Evolutionary conservation across 176 grass and related monocot species (phyloP).

Genomic region (Cenchrus americanus): DNA sequence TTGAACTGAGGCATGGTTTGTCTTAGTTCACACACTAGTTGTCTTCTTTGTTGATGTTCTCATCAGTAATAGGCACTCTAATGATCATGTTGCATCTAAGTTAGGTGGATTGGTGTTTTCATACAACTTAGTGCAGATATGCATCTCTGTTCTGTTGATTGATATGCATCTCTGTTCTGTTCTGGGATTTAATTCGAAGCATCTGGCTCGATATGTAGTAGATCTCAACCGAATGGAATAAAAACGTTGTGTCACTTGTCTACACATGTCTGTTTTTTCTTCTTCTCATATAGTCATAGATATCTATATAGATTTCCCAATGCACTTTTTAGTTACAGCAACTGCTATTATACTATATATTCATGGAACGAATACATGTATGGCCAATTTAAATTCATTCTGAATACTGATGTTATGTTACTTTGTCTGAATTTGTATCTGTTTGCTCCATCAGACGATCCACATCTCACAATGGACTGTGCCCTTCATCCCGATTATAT

Average conservation of each 20-base stretch:
- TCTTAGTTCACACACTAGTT: not conserved
- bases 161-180: not conserved
- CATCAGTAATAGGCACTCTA: not conserved
- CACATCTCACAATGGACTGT: conserved; percentile 60
- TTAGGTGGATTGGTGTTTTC: not conserved
- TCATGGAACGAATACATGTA: not conserved
- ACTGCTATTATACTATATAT: conserved; percentile 1
- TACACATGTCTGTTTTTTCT: not conserved
- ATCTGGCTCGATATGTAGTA: not conserved
- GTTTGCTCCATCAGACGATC: no score
- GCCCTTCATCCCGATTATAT: conserved; percentile 63
- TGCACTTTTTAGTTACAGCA: not conserved
- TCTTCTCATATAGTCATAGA: not conserved
- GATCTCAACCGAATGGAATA: not conserved
- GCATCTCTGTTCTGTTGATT: not conserved
- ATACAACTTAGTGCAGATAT: not conserved
- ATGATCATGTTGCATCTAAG: not conserved
- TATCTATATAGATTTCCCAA: not conserved
- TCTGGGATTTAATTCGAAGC: conserved; percentile 2
- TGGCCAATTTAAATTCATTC: not conserved
- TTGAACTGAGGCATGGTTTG: not conserved
- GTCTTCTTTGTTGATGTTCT: not conserved
- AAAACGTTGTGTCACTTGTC: not conserved
- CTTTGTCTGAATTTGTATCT: not conserved
- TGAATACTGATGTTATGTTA: not conserved